Evolutionary conservation across 805 yeast genomes (phyloP), one percentile per base, ranked within the genome.

Genomic region (Ogataea minuta): DNA sequence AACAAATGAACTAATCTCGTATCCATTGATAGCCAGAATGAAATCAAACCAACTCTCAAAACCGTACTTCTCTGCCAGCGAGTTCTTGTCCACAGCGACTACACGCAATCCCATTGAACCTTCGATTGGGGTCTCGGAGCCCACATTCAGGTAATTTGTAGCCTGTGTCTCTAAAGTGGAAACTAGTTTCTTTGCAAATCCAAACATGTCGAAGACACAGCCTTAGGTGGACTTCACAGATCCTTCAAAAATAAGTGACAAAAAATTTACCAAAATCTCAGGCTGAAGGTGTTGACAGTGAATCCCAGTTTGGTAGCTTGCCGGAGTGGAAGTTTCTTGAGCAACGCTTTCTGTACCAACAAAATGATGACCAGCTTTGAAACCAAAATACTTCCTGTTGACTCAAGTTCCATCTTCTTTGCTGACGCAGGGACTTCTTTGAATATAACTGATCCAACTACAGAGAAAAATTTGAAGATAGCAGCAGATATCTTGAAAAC

Each of bases 11-110:
- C 70, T 67, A 15, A 79, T 53, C 13, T 83, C 84, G 47, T 76
- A 81, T 31, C 85, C 87, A 51, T 91, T 86, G 41, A 89, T 67
- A 1, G 84, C 83, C n/a, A 88, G 72, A 24, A 91, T 77, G 57
- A 73, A 91, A 59, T 91, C 99, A 56, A 91, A 93, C 77, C 87
- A 84, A 8, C 93, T 71, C 61, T 89, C 95, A 20, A 93, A 59
- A 3, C 84, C 85, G 16, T 70, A 65, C 20, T 63, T 68, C 6
- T 63, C 60, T 11, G 75, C 82, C 10, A 65, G 62, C 0, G 84
- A 75, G 37, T 61, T 64, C 23, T 62, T 58, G 25, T 63, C 66
- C 2, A 77, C 76, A 19, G 68, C 64, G 2, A 84, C 52, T 2
- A 84, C 75, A 26, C 90, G 68, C 35, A 84, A 68, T 0, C 90